These are phyloP conservation scores for Ascochyta fabae DNA, from an alignment of 2,329 filamentous ascomycete genomes.

Conservation along the genomic window DNA sequence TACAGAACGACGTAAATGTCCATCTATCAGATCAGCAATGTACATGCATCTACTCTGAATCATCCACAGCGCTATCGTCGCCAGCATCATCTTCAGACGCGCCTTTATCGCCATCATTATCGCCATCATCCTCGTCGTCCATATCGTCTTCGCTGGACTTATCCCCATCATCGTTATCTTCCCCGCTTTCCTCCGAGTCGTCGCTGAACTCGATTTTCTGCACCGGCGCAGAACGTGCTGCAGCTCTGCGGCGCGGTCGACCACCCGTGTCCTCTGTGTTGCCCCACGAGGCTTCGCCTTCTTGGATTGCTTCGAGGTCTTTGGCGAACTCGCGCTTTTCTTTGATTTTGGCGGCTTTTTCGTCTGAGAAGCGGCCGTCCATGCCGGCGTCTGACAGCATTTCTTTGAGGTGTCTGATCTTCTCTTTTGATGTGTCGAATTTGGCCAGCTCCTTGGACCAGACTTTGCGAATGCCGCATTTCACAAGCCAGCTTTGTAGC, in stretches of 20 bases:
- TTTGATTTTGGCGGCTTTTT: conserved; percentile 85
- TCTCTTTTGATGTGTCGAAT: conserved; percentile 75
- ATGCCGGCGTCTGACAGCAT: conserved; percentile 86
- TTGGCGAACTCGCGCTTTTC: conserved; percentile 83
- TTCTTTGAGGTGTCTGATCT: conserved; percentile 79
- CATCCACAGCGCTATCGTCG: conserved; percentile 24
- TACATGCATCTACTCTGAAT: conserved; percentile 30
- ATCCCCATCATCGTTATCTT: conserved; percentile 22
- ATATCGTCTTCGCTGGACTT: conserved; percentile 22
- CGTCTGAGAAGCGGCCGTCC: conserved; percentile 84
- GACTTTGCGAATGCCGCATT: conserved; percentile 91
- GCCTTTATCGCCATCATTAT: conserved; percentile 23
- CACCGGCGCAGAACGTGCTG: conserved; percentile 22
- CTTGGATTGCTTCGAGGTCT: conserved; percentile 83
- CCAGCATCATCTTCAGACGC: conserved; percentile 19
- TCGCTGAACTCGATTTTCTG: conserved; percentile 33
- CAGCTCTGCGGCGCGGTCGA: conserved; percentile 37
- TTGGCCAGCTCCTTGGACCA: conserved; percentile 83
- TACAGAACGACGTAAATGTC: too few relatives aligned
- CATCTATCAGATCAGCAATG: neutral
- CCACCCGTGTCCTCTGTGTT: conserved; percentile 39
- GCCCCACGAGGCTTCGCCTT: conserved; percentile 83
- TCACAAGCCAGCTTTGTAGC: conserved; percentile 82
- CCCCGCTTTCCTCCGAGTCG: conserved; percentile 35
- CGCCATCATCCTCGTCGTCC: conserved; percentile 22